Conservation (phyloP, 2,329 filamentous ascomycete genomes). For the Corinectria fuckeliana region DNA sequence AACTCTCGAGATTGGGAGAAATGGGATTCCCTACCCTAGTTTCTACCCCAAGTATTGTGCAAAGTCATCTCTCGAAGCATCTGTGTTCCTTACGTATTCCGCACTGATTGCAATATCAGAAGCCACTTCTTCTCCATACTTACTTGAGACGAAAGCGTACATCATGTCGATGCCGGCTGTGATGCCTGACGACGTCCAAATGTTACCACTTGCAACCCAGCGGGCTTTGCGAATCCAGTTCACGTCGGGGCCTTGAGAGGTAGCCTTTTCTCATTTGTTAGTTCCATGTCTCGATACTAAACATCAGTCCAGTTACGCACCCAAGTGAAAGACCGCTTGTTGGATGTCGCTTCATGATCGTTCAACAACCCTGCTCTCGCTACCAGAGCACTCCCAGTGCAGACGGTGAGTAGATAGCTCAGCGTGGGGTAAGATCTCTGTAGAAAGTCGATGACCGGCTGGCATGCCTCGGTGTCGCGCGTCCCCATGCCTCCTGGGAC, state of each 20-base stretch:
- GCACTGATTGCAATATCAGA: conserved; percentile 54
- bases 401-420: conserved; percentile 64
- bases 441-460: conserved; percentile 50
- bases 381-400: conserved; percentile 63
- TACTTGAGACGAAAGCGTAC: conserved; percentile 40
- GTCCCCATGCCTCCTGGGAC: conserved; percentile 48
- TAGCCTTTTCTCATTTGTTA: conserved; percentile 38
- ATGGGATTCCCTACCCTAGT: no score
- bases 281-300: neutral
- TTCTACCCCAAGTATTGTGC: conserved; percentile 36
- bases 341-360: conserved; percentile 64
- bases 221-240: conserved; percentile 63
- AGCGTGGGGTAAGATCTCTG: conserved; percentile 48
- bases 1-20: no score
- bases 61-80: conserved; percentile 62
- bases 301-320: neutral
- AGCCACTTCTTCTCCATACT: conserved; percentile 60
- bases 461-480: conserved; percentile 29
- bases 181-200: conserved; percentile 68
- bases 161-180: conserved; percentile 51
- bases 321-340: conserved; percentile 59
- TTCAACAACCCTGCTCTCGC: conserved; percentile 64
- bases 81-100: conserved; percentile 64
- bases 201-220: conserved; percentile 66
- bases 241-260: conserved; percentile 50